Conservation (phyloP, 495 filamentous ascomycete species). For the Tuber aestivum region DNA sequence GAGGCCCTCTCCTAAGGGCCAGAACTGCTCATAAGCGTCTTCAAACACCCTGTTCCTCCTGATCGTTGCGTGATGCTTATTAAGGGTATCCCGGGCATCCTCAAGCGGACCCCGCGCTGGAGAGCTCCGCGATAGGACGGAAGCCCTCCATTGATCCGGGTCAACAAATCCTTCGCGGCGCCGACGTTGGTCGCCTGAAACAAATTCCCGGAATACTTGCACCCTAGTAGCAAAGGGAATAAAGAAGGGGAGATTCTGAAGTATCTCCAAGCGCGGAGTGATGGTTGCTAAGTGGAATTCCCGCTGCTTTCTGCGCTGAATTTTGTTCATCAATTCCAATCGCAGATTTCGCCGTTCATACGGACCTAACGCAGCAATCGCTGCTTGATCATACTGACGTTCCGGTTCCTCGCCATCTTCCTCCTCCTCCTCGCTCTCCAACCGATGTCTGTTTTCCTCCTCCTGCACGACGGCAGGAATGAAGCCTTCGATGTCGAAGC, state of each 20-base stretch:
- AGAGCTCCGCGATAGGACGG: constrained; percentile 23
- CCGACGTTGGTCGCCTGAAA: constrained; percentile 69
- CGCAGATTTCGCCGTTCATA: constrained; percentile 47
- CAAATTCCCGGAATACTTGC: constrained; percentile 90
- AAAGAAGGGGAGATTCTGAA: constrained; percentile 94
- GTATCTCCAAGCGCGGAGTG: constrained; percentile 77
- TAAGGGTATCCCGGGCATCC: constrained; percentile 48
- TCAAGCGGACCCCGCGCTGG: constrained; percentile 12
- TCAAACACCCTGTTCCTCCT: constrained; percentile 72
- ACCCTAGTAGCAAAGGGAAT: constrained; percentile 90
- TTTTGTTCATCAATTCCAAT: constrained; percentile 16
- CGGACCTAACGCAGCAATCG: constrained; percentile 40
- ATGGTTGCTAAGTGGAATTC: constrained; percentile 66
- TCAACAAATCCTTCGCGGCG: constrained; percentile 71
- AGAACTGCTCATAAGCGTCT: constrained; percentile 81
- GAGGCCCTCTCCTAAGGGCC: constrained; percentile 68
- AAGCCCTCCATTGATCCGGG: constrained; percentile 45
- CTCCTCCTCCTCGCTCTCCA: constrained; percentile 53
- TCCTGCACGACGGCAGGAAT: constrained; percentile 80
- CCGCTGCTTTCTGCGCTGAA: constrained; percentile 48
- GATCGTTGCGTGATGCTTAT: constrained; percentile 74
- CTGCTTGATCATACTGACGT: constrained; percentile 32
- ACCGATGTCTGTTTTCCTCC: constrained; percentile 69
- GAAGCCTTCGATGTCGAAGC: constrained; percentile 84
- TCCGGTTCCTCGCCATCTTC: constrained; percentile 50